These are phyloP conservation scores for Trichoderma erinaceum DNA, from an alignment of 495 filamentous ascomycete species.

Conservation along the genomic window DNA sequence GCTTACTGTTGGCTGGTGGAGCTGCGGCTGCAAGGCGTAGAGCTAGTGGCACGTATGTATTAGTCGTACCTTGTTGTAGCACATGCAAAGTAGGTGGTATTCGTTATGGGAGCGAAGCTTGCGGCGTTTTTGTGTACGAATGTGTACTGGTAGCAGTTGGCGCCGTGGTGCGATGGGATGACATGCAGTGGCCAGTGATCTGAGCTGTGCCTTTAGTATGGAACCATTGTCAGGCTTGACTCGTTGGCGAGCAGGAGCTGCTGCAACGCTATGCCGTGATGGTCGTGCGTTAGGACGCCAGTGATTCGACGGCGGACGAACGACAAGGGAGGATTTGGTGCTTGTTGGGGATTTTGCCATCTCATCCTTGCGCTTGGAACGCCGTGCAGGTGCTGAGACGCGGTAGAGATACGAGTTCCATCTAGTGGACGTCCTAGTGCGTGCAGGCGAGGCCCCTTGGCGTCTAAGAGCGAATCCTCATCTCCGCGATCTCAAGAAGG, in stretches of 20 bases:
- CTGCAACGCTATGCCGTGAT: conserved; percentile 13
- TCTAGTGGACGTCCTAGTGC: neutral
- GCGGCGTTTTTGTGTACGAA: neutral
- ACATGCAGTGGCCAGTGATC: conserved; percentile 10
- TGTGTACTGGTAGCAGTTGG: neutral
- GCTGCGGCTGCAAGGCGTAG: conserved; percentile 9
- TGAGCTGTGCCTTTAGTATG: neutral
- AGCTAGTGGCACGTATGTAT: neutral
- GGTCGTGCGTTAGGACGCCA: neutral
- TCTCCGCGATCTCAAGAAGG: conserved; percentile 6
- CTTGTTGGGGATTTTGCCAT: conserved; percentile 11
- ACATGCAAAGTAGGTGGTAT: neutral
- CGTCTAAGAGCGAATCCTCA: neutral
- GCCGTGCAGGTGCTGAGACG: conserved; percentile 4
- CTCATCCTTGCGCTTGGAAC: neutral
- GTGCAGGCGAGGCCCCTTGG: conserved; percentile 5
- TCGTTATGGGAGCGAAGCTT: neutral
- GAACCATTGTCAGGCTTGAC: neutral
- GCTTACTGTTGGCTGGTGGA: conserved; percentile 12
- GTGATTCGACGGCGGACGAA: neutral
- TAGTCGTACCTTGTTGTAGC: neutral
- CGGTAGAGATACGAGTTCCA: neutral
- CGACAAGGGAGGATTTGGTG: neutral
- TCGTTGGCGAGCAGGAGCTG: conserved; percentile 6
- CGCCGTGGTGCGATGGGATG: conserved; percentile 1